Evolutionary conservation across 78 protist genomes (phyloP).

Genomic region (Dictyostelium brefeldianum): DNA sequence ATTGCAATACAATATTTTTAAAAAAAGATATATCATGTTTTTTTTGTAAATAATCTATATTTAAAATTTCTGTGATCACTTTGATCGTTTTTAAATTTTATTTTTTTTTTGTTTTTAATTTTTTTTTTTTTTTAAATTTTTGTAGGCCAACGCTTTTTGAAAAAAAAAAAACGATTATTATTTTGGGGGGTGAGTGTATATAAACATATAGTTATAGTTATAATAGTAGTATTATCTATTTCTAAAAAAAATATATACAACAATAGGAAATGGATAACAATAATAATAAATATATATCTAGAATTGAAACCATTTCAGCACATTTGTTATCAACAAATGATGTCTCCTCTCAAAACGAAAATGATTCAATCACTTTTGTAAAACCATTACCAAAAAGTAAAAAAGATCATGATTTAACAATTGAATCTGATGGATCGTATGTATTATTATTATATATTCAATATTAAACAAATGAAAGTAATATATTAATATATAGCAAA

Average conservation of each 20-base stretch:
- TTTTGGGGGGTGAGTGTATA: background rate
- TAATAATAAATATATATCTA: background rate
- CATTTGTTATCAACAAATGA: slow-evolving; percentile 26
- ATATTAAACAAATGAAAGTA: background rate
- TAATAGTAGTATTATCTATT: background rate
- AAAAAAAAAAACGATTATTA: background rate
- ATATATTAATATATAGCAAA: background rate
- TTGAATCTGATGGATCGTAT: slow-evolving; percentile 79
- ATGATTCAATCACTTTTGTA: background rate
- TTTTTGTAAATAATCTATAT: too few relatives aligned
- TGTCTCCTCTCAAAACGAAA: background rate
- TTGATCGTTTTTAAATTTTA: background rate
- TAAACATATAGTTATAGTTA: too few relatives aligned
- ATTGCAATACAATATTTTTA: too few relatives aligned
- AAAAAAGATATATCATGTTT: background rate
- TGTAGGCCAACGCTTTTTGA: too few relatives aligned
- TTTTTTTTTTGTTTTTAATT: background rate
- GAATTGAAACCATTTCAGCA: slow-evolving; percentile 2
- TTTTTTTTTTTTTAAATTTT: slow-evolving; percentile 6
- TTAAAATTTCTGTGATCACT: too few relatives aligned
- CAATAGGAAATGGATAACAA: background rate
- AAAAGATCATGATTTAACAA: slow-evolving; percentile 25
- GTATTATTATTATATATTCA: background rate
- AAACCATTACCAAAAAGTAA: slow-evolving; percentile 13
- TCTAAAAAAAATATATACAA: background rate